These are phyloP conservation scores for Collybiopsis luxurians DNA, from an alignment of 768 basidiomycete genomes.

Conservation along the genomic window DNA sequence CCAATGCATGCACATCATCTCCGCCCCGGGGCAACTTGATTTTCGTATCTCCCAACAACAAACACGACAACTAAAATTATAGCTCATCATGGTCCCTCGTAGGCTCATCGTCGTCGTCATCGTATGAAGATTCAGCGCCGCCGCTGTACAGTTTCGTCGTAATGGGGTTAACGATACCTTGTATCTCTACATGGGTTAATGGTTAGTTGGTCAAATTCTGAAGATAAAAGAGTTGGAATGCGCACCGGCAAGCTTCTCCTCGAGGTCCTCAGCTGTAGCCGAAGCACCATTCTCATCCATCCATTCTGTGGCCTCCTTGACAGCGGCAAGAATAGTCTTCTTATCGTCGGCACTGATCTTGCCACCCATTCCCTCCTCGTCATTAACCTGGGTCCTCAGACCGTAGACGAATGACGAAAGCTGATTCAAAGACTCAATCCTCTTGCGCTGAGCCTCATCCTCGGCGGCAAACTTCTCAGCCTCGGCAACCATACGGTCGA, in stretches of 20 bases:
- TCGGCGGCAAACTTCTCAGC: constrained; percentile 88
- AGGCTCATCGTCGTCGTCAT: constrained; percentile 36
- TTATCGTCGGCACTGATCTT: constrained; percentile 82
- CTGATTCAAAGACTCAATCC: constrained; percentile 81
- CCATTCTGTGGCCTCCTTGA: constrained; percentile 93
- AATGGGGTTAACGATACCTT: constrained; percentile 77
- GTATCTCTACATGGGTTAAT: constrained; percentile 47
- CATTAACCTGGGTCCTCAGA: constrained; percentile 82
- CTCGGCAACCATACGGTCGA: constrained; percentile 94
- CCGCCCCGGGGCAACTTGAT: too few relatives aligned
- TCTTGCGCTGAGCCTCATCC: constrained; percentile 77
- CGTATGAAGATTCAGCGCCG: constrained; percentile 34
- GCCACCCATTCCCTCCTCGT: constrained; percentile 88
- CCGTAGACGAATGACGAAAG: constrained; percentile 83
- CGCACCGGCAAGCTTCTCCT: constrained; percentile 77
- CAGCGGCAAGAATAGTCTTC: constrained; percentile 71
- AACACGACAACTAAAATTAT: too few relatives aligned
- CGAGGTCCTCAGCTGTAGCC: constrained; percentile 83
- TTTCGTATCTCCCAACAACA: too few relatives aligned
- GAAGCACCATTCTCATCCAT: constrained; percentile 77
- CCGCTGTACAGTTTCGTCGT: constrained; percentile 74
- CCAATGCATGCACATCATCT: too few relatives aligned
- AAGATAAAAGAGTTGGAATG: constrained; percentile 7
- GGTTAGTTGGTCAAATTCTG: background rate
- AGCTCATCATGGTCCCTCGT: constrained; percentile 46